Base-by-base conservation (phyloP, 768 basidiomycete species). In the Trametes cubensis region DNA sequence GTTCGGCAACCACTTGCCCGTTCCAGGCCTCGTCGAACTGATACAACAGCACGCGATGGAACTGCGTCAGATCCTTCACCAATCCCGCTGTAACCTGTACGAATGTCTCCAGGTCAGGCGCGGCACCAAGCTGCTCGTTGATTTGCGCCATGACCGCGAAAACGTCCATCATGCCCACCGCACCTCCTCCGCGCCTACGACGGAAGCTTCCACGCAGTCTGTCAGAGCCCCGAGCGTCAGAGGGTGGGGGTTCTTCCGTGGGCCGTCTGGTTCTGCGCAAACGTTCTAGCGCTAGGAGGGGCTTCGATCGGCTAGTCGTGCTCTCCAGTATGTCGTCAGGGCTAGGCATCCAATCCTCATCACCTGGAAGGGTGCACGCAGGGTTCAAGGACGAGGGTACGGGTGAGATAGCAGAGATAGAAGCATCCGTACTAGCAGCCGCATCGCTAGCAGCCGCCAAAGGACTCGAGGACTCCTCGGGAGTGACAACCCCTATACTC, bases 11-110 rank as follows among this genome's bases (percentile, higher is more conserved):
- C 44, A 89, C 84, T 72, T 89, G 82, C 20, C 90, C 90, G 69
- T 91, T 90, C 85, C 86, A 90, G n/a, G 71, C 58, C 68, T 90
- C 87, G 72, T 92, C 89, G 67, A 92, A 91, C 73, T 91, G 90
- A 70, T 93, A 94, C 10, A 91, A 79, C 73, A 94, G 75, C 34
- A 91, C 88, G 21, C 91, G 82, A 69, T 92, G 90, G 72, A 92
- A 92, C 70, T 89, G 88, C 15, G 89, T 89, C 61, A 94, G 70
- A 71, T 94, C 90, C 74, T 89, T 88, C 66, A 92, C 77, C 26
- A 86, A 77, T 8, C 90, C 89, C 4, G 88, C 89, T 1, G 85
- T 82, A 49, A 92, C 80, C 68, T 92, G 86, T 68, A 92, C 74
- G 71, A 91, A 90, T 26, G 77, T 78, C 20, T 88, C 83, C 59